Evolutionary conservation across 2,329 filamentous ascomycete genomes (phyloP), one percentile per base, ranked within the genome.

Genomic region (Colletotrichum eremochloae): DNA sequence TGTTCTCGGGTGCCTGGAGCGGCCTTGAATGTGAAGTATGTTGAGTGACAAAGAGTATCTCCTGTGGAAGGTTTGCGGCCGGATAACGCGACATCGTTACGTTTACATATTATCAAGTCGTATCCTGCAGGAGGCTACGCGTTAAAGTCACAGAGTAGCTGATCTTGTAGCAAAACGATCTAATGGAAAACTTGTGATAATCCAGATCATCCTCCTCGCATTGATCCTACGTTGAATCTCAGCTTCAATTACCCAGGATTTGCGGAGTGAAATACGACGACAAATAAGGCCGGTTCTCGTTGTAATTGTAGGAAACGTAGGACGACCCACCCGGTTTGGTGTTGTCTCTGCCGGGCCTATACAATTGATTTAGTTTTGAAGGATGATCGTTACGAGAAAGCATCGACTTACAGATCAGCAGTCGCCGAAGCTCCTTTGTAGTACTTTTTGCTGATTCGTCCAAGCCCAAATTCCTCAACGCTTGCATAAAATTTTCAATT

Each of bases 251-350:
- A n/a, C 44, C 48, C n/a, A 68, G 68, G 1, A 57, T 42, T 36
- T n/a, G 42, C 2, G 68, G 64, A 11, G 68, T 68, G 36, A 71
- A 71, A 33, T 68, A 71, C 5, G 57, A 71, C 24, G 68, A 68
- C 64, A 71, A 62, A n/a, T 71, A 71, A 29, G 58, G 64, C n/a
- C 68, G 63, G 18, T 40, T 68, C 14, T 44, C 40, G 8, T 66
- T 53, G 11, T 71, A 68, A 33, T 58, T 63, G 42, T 71, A 63
- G 1, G 64, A 71, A 8, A 71, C 68, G 2, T 68, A 71, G 14
- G 50, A 57, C 3, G 68, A 9, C 9, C 68, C 68, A 14, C 68
- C 68, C 6, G 64, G 56, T 20, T 68, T 63, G 9, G 68, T 68
- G 50, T 68, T 52, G 12, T 71, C 63, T 46, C 64, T 29, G 6